These are phyloP conservation scores for Leccinum angustisporum DNA, from an alignment of 1,284 basidiomycete species.

Conservation along the genomic window DNA sequence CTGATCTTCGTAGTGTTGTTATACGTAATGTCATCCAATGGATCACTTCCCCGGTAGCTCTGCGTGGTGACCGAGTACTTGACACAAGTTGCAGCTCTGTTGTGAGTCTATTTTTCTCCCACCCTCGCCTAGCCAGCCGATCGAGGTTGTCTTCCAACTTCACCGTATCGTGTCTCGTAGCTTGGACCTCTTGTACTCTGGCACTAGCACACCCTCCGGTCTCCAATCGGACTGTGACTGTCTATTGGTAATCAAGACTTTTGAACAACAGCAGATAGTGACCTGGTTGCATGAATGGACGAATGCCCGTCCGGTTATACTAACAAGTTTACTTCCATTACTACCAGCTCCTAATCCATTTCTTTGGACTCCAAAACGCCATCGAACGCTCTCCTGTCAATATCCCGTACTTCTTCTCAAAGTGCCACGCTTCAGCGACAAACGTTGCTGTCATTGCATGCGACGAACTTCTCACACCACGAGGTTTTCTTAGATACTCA, in stretches of 20 bases:
- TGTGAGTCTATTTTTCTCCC: constrained; percentile 43
- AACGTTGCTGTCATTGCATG: constrained; percentile 68
- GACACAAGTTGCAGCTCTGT: constrained; percentile 56
- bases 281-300: constrained; percentile 71
- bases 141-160: constrained; percentile 41
- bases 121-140: neutral
- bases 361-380: constrained; percentile 93
- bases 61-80: constrained; percentile 57
- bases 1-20: constrained; percentile 60
- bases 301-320: constrained; percentile 19
- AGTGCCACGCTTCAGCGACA: constrained; percentile 77
- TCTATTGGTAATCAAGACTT: constrained; percentile 76
- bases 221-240: constrained; percentile 89
- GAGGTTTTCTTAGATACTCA: constrained; percentile 78
- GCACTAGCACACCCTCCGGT: constrained; percentile 79
- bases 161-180: constrained; percentile 88
- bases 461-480: constrained; percentile 68
- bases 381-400: constrained; percentile 74
- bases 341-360: constrained; percentile 85
- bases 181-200: constrained; percentile 88
- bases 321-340: constrained; percentile 73
- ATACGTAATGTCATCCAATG: constrained; percentile 82
- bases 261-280: constrained; percentile 72
- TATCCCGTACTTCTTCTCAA: constrained; percentile 84
- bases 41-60: constrained; percentile 61